Base-by-base conservation (phyloP, 768 basidiomycete genomes). In the Nidularia pulvinata region DNA sequence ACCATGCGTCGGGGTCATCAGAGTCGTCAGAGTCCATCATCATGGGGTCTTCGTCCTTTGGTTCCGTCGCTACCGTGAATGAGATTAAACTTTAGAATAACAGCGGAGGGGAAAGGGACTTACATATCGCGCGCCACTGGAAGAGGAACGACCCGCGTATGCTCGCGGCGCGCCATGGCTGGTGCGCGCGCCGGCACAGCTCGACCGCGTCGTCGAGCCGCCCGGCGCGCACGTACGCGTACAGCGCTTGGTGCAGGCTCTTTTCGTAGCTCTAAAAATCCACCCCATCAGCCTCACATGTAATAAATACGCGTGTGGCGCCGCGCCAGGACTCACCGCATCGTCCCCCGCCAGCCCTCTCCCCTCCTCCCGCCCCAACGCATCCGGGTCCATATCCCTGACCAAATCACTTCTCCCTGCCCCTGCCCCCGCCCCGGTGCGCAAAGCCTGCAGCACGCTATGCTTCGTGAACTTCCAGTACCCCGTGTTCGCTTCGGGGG, bases 91-190 rank as follows among this genome's bases (percentile, higher is more conserved):
- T 30, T 10, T 46, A 9, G 14, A 22, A 5, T 11, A 33, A 10
- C 5, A 37, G 10, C 14, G n/a, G 36, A 25, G 6, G 2, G 7
- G 55, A 54, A 32, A 33, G 34, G 14, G 44, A 47, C 82, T 47
- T 59, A 90, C 90, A 82, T 2, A 95, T 78, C 0, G 82, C 80
- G 45, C 76, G 75, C 89, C 93, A 95, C 33, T 79, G 76, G 62
- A 93, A 95, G 16, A 93, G 66, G 32, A 85, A 68, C 1, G 91
- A 88, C 1, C 96, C 96, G 5, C 90, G 85, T 43, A 98, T 83
- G 52, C 86, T 90, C 1, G 95, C 93, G 2, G 93, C 93, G 22
- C 94, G 80, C 96, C 95, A 98, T 0, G 93, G 89, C 58, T 95
- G 91, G 57, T 93, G 87, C 0, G 89, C 88, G 60, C 83, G 84